Evolutionary conservation across 2,329 filamentous ascomycete genomes (phyloP).

Genomic region (Aureobasidium sp.): DNA sequence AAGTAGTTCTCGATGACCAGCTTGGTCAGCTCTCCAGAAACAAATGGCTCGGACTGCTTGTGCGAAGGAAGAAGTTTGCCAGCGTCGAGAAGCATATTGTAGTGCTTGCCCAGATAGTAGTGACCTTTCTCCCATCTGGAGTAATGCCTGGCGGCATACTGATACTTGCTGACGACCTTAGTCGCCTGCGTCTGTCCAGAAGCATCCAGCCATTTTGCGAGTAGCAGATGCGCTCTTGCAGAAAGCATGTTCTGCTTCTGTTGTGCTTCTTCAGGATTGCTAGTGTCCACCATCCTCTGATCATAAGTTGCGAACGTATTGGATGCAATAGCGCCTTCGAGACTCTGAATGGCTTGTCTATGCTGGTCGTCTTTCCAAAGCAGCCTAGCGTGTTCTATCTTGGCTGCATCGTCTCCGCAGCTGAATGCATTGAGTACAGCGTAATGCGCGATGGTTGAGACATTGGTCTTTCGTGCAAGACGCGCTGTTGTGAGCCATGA

Average conservation of each 20-base stretch:
- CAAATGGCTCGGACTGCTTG: constrained; percentile 53
- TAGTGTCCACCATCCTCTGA: constrained; percentile 25
- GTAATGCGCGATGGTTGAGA: constrained; percentile 83
- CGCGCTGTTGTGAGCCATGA: constrained; percentile 81
- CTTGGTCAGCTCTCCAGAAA: constrained; percentile 77
- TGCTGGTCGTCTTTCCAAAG: constrained; percentile 91
- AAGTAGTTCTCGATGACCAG: constrained; percentile 92
- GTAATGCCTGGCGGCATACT: constrained; percentile 64
- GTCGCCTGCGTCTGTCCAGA: constrained; percentile 88
- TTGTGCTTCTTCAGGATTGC: constrained; percentile 30
- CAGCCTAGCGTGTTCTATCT: constrained; percentile 87
- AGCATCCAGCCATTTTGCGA: constrained; percentile 93
- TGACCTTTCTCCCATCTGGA: constrained; percentile 90
- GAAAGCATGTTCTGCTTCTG: constrained; percentile 54
- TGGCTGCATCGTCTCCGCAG: constrained; percentile 77
- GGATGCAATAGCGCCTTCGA: constrained; percentile 77
- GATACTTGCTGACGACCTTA: constrained; percentile 73
- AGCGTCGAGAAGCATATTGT: constrained; percentile 90
- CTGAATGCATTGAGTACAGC: constrained; percentile 83
- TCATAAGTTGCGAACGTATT: constrained; percentile 61
- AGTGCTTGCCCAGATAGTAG: constrained; percentile 93
- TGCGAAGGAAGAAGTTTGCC: constrained; percentile 70
- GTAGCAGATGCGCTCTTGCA: constrained; percentile 75
- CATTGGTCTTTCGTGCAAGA: constrained; percentile 77
- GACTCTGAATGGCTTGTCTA: constrained; percentile 85